Evolutionary conservation across 192 early-diverging fungal genomes (phyloP), one percentile per base, ranked within the genome.

Genomic region (Mortierella alpina): DNA sequence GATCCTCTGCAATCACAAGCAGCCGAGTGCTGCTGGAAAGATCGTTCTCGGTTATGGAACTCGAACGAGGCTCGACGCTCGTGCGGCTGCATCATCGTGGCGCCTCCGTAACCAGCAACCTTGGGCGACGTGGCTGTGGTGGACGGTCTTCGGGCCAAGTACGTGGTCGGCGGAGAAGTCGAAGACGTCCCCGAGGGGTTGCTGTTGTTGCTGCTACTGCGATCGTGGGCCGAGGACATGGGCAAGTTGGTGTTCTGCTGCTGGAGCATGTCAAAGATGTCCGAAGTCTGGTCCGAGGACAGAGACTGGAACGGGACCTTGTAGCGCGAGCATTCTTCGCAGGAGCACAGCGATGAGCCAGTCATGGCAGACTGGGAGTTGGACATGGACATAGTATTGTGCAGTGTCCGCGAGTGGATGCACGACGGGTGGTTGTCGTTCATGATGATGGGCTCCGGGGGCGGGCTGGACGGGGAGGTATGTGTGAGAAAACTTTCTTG

Each of bases 1-100:
- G 77, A 80, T 42, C 77, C 77, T 20, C 53, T 14, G 22, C 77
- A 80, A 57, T 80, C 77, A 45, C 77, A 80, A 9, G 77, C 69
- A 7, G 77, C 72, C 18, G 77, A 80, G 59, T 80, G 77, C 54
- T 80, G 70, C 47, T 70, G 65, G 55, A 80, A 80, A 6, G 66
- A 65, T 12, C 77, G 58, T n/a, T 80, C 77, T 31, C 64, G 58
- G 60, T 80, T 80, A 63, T 65, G 52, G 66, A 70, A 80, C 54
- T 80, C 77, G 31, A 72, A 14, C 17, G 77, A 80, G 48, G 77
- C 51, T 40, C 77, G 63, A 17, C 77, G 66, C 13, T 80, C 70
- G 23, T 51, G 76, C 7, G 54, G 75, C 1, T 48, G 22, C 20
- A 46, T 52, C 23, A 55, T 40, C 9, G 54, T 45, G 47, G 56